A percentile compares a stretch with the other conserved stretches of the same genome.
phyloP scores from a whole-genome alignment of 1,139 yeast genomes.

The Citeromyces hawaiiensis region DNA sequence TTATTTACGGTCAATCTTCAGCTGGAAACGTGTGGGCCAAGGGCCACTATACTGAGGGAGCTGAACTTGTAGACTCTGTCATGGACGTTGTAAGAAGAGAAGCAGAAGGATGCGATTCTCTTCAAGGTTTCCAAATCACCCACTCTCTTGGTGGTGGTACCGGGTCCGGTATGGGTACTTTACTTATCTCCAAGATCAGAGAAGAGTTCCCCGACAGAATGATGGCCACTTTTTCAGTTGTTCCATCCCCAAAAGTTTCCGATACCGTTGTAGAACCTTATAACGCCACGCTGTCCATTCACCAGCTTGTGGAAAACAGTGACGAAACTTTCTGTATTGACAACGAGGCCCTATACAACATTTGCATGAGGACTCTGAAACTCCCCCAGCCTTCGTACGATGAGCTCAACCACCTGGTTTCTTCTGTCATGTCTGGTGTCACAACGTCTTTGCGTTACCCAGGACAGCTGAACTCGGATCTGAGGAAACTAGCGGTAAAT shows the following conservation, averaged over 20 bases:
- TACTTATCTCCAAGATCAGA: conserved; percentile 65
- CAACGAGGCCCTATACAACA: conserved; percentile 83
- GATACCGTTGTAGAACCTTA: conserved; percentile 93
- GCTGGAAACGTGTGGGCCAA: conserved; percentile 97
- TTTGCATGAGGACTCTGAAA: conserved; percentile 76
- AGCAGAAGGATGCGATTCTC: conserved; percentile 84
- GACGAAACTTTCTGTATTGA: conserved; percentile 93
- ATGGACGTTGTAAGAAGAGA: conserved; percentile 85
- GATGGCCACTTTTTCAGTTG: conserved; percentile 91
- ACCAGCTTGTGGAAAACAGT: conserved; percentile 79
- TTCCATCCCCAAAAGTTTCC: conserved; percentile 82
- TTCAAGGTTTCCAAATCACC: conserved; percentile 89
- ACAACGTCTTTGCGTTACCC: conserved; percentile 86
- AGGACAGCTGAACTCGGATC: conserved; percentile 85
- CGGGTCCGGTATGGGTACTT: conserved; percentile 92
- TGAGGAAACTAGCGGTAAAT: conserved; percentile 85
- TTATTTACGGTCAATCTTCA: conserved; percentile 77
- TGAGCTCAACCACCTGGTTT: conserved; percentile 70
- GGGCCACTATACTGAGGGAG: conserved; percentile 94
- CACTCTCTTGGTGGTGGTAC: conserved; percentile 97
- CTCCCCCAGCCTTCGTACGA: conserved; percentile 65
- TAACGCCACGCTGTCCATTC: conserved; percentile 85
- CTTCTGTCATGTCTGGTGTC: conserved; percentile 89
- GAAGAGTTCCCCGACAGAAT: conserved; percentile 90
- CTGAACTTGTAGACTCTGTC: conserved; percentile 82